These are phyloP conservation scores for Tulasnella sp. DNA, from an alignment of 768 basidiomycete genomes.

Conservation along the genomic window DNA sequence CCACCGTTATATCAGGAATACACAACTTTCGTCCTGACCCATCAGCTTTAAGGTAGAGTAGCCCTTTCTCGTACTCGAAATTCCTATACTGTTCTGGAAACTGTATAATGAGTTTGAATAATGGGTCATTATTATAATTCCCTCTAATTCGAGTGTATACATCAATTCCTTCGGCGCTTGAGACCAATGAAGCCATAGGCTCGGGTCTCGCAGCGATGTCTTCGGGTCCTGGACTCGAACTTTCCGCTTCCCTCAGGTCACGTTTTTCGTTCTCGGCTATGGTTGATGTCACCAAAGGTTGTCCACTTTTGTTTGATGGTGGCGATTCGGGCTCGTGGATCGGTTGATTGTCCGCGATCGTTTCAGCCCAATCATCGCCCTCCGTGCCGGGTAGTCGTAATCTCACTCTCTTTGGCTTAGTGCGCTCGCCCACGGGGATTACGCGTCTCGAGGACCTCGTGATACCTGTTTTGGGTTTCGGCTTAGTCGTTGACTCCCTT, in stretches of 20 bases:
- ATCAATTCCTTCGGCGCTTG: slow-evolving; percentile 22
- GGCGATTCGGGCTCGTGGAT: too few relatives aligned
- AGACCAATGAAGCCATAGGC: slow-evolving; percentile 7
- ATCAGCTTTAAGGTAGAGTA: not conserved
- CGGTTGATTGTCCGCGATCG: too few relatives aligned
- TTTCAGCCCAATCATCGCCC: too few relatives aligned
- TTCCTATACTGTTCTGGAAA: not conserved
- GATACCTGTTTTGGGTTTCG: too few relatives aligned
- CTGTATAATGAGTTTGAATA: slow-evolving; percentile 34
- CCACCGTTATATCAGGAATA: not conserved
- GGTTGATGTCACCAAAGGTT: not conserved
- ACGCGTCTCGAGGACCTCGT: too few relatives aligned
- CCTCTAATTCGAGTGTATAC: slow-evolving; percentile 28
- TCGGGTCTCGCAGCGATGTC: not conserved
- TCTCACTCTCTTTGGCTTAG: too few relatives aligned
- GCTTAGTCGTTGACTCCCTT: too few relatives aligned
- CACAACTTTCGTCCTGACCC: slow-evolving; percentile 1
- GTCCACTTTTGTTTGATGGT: not conserved
- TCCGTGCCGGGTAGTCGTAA: too few relatives aligned
- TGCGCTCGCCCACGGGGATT: too few relatives aligned
- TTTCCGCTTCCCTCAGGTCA: not conserved
- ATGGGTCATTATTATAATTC: slow-evolving; percentile 31
- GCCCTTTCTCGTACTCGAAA: slow-evolving; percentile 12
- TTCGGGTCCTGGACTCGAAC: not conserved
- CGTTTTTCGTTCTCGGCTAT: not conserved